Conservation (phyloP, 306 rosid species). For the Quercus gilva region DNA sequence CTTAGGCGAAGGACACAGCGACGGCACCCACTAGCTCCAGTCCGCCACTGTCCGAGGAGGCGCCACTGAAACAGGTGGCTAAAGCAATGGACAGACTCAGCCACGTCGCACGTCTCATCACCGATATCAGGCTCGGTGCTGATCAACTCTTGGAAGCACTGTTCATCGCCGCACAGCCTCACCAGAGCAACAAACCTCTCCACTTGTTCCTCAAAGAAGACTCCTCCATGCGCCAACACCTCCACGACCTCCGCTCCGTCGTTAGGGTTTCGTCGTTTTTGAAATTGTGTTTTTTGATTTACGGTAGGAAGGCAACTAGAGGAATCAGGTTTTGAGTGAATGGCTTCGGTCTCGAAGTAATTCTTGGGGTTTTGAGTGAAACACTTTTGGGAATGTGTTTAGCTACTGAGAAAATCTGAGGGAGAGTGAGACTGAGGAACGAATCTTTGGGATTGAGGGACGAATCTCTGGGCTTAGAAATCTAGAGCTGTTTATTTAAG, state of each 20-base stretch:
- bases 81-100: constrained; percentile 77
- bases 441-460: too few species aligned
- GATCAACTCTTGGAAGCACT: constrained; percentile 91
- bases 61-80: constrained; percentile 92
- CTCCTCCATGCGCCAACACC: constrained; percentile 77
- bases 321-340: constrained; percentile 77
- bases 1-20: constrained; percentile 35
- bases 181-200: constrained; percentile 61
- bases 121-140: constrained; percentile 81
- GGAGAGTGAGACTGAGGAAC: too few species aligned
- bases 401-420: too few species aligned
- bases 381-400: too few species aligned
- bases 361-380: constrained; percentile 56
- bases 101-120: constrained; percentile 75
- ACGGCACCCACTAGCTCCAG: constrained; percentile 37
- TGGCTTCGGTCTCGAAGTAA: constrained; percentile 70
- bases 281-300: constrained; percentile 1
- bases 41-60: constrained; percentile 55
- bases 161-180: constrained; percentile 65
- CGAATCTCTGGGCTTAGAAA: too few species aligned
- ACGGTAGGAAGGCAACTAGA: constrained; percentile 73
- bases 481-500: too few species aligned
- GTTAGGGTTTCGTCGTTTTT: not conserved
- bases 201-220: constrained; percentile 74
- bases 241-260: constrained; percentile 71